Evolutionary conservation across 441 rosid genomes (phyloP), one percentile per base, ranked within the genome.

Genomic region (Populus hybrid): DNA sequence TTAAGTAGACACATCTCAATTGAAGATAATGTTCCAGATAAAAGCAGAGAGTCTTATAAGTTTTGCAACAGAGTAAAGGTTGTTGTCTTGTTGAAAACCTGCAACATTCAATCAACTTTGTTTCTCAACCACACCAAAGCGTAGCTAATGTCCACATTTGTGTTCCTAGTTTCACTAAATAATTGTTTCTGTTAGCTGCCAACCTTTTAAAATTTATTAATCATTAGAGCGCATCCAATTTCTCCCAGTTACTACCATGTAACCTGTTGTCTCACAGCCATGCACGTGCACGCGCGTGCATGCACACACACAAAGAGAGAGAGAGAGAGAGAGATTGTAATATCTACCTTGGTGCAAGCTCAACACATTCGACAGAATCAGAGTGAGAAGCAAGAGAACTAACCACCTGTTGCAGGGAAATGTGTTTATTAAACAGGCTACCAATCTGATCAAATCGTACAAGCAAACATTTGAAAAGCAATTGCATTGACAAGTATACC

Each of bases 321-420:
- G 57, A 9, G 1, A 42, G 16, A 35, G 32, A 30, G 32, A 30
- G 32, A 30, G 32, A 30, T 30, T 30, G 32, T 30, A 30, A 30
- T 3, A 3, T 66, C 69, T 85, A 91, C 95, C 88, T 89, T 50
- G 90, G 89, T 74, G 97, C 86, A 83, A 91, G 84, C 23, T 82
- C 91, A 75, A 87, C 82, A 74, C 92, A 91, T 86, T 90, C 97
- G 64, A 94, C 76, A 40, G 98, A 90, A 82, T 89, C 92, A 1
- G 90, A 65, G 76, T 90, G 98, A 79, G 89, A 85, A 78, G 65
- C 57, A 81, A 92, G 78, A 82, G 98, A 88, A 76, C 83, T 89
- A 79, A 91, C 97, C 67, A 94, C 97, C 98, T 93, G 89, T 83
- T 46, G 32, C 38, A 35, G 73, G 76, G 5, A 69, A 46, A 30